Evolutionary conservation across 1,284 basidiomycete genomes (phyloP).

Genomic region (Coniophora puteana): DNA sequence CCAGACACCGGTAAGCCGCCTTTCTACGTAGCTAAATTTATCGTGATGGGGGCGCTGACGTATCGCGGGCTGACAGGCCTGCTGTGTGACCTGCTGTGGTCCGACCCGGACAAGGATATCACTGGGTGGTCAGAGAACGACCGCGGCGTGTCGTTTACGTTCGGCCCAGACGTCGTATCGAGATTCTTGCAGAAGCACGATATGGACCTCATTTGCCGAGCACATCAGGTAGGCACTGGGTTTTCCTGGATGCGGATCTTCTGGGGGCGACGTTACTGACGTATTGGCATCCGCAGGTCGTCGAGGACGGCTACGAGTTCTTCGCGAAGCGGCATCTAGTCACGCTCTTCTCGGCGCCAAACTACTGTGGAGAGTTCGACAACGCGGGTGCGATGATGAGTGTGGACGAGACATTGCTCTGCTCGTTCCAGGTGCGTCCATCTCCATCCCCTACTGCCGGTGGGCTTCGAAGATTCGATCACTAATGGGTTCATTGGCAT

Average conservation of each 20-base stretch:
- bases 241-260: background rate
- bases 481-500: slow-evolving; percentile 5
- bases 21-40: slow-evolving; percentile 9
- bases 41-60: slow-evolving; percentile 11
- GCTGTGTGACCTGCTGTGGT: slow-evolving; percentile 97
- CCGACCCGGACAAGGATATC: slow-evolving; percentile 99
- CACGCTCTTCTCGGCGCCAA: slow-evolving; percentile 96
- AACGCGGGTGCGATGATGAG: slow-evolving; percentile 99
- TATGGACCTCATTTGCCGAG: slow-evolving; percentile 98
- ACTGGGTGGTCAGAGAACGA: slow-evolving; percentile 99
- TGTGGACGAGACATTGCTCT: slow-evolving; percentile 95
- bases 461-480: background rate
- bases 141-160: slow-evolving; percentile 97
- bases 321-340: slow-evolving; percentile 98
- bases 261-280: background rate
- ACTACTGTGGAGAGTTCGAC: slow-evolving; percentile 98
- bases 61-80: slow-evolving; percentile 50
- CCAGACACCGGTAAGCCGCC: slow-evolving; percentile 85
- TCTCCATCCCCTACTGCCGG: slow-evolving; percentile 4
- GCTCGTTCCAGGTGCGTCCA: slow-evolving; percentile 92
- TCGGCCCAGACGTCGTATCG: slow-evolving; percentile 97
- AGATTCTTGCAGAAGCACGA: slow-evolving; percentile 99
- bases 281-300: slow-evolving; percentile 56
- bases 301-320: slow-evolving; percentile 99
- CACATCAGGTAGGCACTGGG: slow-evolving; percentile 75